Evolutionary conservation across 2,329 filamentous ascomycete genomes (phyloP).

Genomic region (Cytospora schulzeri): DNA sequence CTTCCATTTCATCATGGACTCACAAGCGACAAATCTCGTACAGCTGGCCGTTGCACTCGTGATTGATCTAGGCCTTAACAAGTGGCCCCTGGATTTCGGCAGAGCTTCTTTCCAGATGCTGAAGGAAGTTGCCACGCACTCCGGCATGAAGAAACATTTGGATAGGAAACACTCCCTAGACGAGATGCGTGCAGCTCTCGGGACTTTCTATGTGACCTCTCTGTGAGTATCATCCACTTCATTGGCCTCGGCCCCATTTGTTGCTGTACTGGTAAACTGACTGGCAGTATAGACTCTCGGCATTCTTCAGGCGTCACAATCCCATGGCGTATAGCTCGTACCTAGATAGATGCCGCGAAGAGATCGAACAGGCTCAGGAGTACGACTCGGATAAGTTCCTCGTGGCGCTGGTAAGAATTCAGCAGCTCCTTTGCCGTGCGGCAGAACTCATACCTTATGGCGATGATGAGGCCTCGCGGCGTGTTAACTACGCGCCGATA

Average conservation of each 20-base stretch:
- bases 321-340: conserved; percentile 39
- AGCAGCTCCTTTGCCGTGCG: conserved; percentile 37
- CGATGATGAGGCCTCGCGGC: conserved; percentile 18
- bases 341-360: conserved; percentile 39
- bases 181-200: conserved; percentile 45
- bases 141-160: conserved; percentile 25
- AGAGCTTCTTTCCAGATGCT: conserved; percentile 36
- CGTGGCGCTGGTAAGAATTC: conserved; percentile 39
- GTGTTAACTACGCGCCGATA: conserved; percentile 32
- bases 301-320: conserved; percentile 38
- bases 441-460: conserved; percentile 34
- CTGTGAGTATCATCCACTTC: conserved; percentile 32
- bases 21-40: conserved; percentile 41
- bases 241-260: neutral
- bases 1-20: conserved; percentile 42
- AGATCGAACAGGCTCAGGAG: conserved; percentile 34
- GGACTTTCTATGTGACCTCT: conserved; percentile 43
- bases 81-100: conserved; percentile 30
- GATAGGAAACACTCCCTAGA: conserved; percentile 35
- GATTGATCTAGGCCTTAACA: conserved; percentile 42
- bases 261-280: neutral
- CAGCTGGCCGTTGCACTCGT: conserved; percentile 44
- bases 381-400: conserved; percentile 39
- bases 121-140: conserved; percentile 37
- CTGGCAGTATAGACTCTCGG: conserved; percentile 29